phyloP scores from a whole-genome alignment of 495 filamentous ascomycete genomes.

The Aspergillus nidulans region DNA sequence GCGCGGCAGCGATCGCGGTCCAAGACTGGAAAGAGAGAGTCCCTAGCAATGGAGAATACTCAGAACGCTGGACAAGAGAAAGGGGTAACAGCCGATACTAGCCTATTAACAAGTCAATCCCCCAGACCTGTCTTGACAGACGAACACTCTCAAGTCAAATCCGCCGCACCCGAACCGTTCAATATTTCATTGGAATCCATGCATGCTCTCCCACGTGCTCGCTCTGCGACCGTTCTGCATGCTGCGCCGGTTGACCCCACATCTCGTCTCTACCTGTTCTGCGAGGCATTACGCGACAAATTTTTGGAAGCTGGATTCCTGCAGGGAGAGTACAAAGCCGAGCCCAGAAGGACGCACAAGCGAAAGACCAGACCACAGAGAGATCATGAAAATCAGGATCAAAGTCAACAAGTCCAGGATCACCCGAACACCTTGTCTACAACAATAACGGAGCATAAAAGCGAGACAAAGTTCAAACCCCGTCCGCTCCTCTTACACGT shows the following conservation, averaged over 20 bases:
- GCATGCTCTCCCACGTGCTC: conserved; percentile 29
- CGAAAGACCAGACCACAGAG: background rate
- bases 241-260: conserved; percentile 53
- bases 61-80: background rate
- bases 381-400: background rate
- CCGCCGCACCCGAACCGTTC: conserved; percentile 15
- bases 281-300: conserved; percentile 50
- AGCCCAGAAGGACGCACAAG: conserved; percentile 1
- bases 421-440: background rate
- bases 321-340: conserved; percentile 38
- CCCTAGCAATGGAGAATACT: background rate
- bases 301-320: conserved; percentile 65
- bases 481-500: conserved; percentile 76
- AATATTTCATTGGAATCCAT: conserved; percentile 37
- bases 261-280: conserved; percentile 57
- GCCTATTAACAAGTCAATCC: background rate
- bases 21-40: background rate
- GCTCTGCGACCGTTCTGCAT: conserved; percentile 49
- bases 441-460: background rate
- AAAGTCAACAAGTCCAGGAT: background rate
- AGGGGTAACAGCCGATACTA: background rate
- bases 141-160: background rate
- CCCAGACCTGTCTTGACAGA: background rate
- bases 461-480: conserved; percentile 24
- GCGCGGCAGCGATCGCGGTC: background rate